phyloP scores from a whole-genome alignment of 306 rosid species.

The Lathyrus sativus region DNA sequence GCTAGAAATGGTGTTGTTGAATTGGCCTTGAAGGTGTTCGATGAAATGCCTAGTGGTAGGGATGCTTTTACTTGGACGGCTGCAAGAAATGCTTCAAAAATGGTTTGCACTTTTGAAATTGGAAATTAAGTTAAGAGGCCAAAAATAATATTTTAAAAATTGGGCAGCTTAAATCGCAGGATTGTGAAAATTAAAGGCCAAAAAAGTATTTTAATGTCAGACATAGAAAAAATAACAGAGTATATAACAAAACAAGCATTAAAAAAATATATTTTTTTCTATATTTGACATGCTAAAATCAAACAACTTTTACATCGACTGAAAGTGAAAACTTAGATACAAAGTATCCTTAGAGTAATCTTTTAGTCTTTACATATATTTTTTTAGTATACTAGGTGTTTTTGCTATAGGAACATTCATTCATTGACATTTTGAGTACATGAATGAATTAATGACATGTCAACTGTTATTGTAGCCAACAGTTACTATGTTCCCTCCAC shows the following conservation, averaged over 20 bases:
- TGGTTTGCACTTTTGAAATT: too few species aligned
- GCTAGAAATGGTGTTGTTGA: too few species aligned
- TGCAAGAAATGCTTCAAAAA: too few species aligned
- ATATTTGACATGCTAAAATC: not conserved
- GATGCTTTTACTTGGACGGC: too few species aligned
- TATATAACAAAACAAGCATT: not conserved
- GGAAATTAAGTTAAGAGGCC: too few species aligned
- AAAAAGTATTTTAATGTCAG: not conserved
- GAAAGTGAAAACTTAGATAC: conserved; percentile 1
- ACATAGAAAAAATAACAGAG: not conserved
- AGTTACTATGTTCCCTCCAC: conserved; percentile 14
- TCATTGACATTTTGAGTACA: not conserved
- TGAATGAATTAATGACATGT: conserved; percentile 25
- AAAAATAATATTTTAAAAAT: too few species aligned
- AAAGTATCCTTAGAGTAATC: not conserved
- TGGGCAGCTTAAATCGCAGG: too few species aligned
- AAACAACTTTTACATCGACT: conserved; percentile 1
- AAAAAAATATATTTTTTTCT: not conserved
- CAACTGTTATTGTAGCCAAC: conserved; percentile 31
- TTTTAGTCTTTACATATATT: not conserved
- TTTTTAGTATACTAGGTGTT: not conserved
- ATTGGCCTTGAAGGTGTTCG: too few species aligned
- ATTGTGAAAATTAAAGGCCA: too few species aligned
- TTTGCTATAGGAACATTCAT: not conserved
- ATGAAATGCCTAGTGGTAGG: too few species aligned